Conservation (phyloP, 2,329 filamentous ascomycete species). For the Ascochyta viciae-villosae region DNA sequence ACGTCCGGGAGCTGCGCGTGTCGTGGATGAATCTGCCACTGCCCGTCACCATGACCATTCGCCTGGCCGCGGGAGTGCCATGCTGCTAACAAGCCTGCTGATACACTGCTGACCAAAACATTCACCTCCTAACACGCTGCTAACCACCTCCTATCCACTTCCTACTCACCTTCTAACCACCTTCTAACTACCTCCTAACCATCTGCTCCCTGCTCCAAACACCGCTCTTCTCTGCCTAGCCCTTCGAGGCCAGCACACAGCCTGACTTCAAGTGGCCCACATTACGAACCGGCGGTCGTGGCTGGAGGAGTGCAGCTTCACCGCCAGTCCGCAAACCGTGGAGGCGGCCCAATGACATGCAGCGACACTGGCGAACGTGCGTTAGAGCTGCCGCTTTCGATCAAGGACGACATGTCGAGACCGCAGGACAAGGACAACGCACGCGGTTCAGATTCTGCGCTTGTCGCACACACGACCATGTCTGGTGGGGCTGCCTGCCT, state of each 20-base stretch:
- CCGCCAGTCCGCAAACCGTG: slow-evolving; percentile 35
- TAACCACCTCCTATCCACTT: background rate
- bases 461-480: slow-evolving; percentile 1
- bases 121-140: background rate
- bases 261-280: slow-evolving; percentile 14
- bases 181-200: background rate
- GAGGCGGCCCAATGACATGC: slow-evolving; percentile 26
- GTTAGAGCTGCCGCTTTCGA: slow-evolving; percentile 25
- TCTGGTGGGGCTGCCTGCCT: slow-evolving; percentile 12
- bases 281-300: slow-evolving; percentile 10
- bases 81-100: background rate
- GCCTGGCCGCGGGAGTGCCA: slow-evolving; percentile 11
- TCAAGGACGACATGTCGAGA: slow-evolving; percentile 10
- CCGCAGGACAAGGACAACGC: slow-evolving; percentile 32
- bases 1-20: slow-evolving; percentile 14
- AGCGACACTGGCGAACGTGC: slow-evolving; percentile 32
- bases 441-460: slow-evolving; percentile 29
- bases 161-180: too few relatives aligned
- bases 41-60: background rate
- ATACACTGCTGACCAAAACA: too few relatives aligned
- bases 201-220: slow-evolving; percentile 15
- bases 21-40: slow-evolving; percentile 20
- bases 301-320: slow-evolving; percentile 27
- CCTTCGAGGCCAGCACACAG: background rate
- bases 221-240: slow-evolving; percentile 29